phyloP scores from a whole-genome alignment of 106 monocot genomes.

The Acorus calamus region DNA sequence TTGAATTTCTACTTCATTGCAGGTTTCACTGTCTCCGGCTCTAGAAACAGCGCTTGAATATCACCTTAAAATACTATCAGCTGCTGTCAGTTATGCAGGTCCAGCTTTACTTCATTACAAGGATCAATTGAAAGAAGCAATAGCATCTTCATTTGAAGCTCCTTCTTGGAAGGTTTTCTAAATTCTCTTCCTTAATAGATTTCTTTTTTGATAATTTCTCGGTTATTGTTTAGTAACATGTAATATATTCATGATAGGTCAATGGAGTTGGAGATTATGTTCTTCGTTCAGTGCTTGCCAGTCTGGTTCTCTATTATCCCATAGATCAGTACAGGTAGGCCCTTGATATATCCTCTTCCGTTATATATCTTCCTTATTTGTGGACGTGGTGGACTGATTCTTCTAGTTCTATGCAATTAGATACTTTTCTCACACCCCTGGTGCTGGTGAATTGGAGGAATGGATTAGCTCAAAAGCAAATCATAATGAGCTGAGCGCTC shows the following conservation, averaged over 20 bases:
- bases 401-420: conserved; percentile 26
- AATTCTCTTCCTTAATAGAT: neutral
- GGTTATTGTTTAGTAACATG: neutral
- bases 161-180: conserved; percentile 90
- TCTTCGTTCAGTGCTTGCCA: conserved; percentile 85
- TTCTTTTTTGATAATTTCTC: neutral
- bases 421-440: conserved; percentile 25
- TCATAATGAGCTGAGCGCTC: conserved; percentile 16
- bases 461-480: conserved; percentile 71
- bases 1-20: conserved; percentile 10
- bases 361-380: too few relatives aligned
- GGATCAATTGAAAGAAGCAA: conserved; percentile 67
- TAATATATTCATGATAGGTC: conserved; percentile 29
- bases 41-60: conserved; percentile 80
- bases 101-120: conserved; percentile 50
- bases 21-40: conserved; percentile 88
- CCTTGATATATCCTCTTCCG: neutral
- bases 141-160: conserved; percentile 81
- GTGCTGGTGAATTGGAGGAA: conserved; percentile 45
- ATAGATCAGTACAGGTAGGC: conserved; percentile 81
- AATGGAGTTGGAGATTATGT: conserved; percentile 92
- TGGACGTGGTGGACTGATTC: neutral
- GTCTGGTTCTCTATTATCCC: conserved; percentile 78
- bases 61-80: conserved; percentile 69
- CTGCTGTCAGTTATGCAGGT: conserved; percentile 73